Base-by-base conservation (phyloP, 2,329 filamentous ascomycete species). In the Cladophialophora carrionii region DNA sequence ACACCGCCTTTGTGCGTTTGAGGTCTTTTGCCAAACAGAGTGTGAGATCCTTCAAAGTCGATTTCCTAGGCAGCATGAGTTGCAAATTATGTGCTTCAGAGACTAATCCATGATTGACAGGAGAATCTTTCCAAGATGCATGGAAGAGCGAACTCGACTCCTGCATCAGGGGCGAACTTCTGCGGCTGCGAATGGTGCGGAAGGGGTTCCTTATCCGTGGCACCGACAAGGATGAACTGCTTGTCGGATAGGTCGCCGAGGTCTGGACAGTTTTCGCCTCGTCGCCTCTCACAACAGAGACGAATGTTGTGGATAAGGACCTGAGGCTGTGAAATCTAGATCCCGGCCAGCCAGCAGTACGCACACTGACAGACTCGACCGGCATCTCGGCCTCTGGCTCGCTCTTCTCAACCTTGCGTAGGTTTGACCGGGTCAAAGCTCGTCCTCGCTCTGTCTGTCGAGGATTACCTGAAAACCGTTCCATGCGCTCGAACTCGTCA, bases 21-120 rank as follows among this genome's bases (percentile, higher is more conserved):
- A 20, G 20, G 14, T 55, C 59, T 43, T 46, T 55, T 31, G 60
- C 32, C 26, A 63, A 59, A 48, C 54, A 58, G 3, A 37, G 41
- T 17, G 55, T 46, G 31, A 62, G 63, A 43, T 48, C 56, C 29
- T 56, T 65, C n/a, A 67, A 24, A 17, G 48, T 65, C 8, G 67
- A 61, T 43, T 63, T 66, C 29, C 57, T 55, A 29, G 62, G 62
- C 31, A 52, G 59, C 17, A 60, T 41, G 26, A 37, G 10, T 26
- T n/a, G 46, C 20, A 26, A 17, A 24, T 26, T 26, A 24, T 60
- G 57, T 51, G 46, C 48, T 41, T 49, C 41, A 24, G 14, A 20
- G n/a, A 22, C 24, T 31, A 9, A 43, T 24, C 32, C 10, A 37
- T n/a, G 51, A 10, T 3, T 54, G 10, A 29, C 32, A n/a, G 29